Evolutionary conservation across 176 grass and related monocot genomes (phyloP).

Genomic region (Pharus latifolius): DNA sequence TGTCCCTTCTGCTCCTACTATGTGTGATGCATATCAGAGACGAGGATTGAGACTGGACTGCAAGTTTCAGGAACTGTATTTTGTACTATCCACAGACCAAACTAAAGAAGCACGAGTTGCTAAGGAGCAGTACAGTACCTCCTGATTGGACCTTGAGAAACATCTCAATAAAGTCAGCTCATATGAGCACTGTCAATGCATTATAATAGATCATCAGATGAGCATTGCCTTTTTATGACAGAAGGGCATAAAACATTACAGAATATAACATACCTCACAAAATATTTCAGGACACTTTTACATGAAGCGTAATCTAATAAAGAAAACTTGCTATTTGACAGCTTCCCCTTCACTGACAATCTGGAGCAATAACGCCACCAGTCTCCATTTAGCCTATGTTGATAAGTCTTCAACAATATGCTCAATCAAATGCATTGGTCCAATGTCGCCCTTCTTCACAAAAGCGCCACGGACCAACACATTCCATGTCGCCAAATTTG

Average conservation of each 20-base stretch:
- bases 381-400: not conserved
- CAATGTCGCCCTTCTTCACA: slow-evolving; percentile 9
- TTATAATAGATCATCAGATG: not conserved
- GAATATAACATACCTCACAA: slow-evolving; percentile 6
- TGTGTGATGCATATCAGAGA: not conserved
- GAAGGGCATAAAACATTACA: not conserved
- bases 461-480: slow-evolving; percentile 51
- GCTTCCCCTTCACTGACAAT: slow-evolving; percentile 1
- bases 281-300: too few species aligned
- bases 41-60: too few species aligned
- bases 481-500: slow-evolving; percentile 78
- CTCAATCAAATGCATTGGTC: slow-evolving; percentile 26
- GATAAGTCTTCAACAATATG: slow-evolving; percentile 30
- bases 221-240: not conserved
- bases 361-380: not conserved
- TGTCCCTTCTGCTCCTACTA: not conserved
- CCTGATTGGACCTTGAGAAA: not conserved
- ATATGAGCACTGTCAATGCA: not conserved
- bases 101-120: not conserved
- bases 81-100: not conserved
- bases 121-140: not conserved
- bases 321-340: not conserved
- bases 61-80: too few species aligned
- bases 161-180: not conserved
- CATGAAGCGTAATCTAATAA: not conserved